Evolutionary conservation across 139 green algal species (phyloP), one percentile per base, ranked within the genome.

Genomic region (Marvania coccoides): DNA sequence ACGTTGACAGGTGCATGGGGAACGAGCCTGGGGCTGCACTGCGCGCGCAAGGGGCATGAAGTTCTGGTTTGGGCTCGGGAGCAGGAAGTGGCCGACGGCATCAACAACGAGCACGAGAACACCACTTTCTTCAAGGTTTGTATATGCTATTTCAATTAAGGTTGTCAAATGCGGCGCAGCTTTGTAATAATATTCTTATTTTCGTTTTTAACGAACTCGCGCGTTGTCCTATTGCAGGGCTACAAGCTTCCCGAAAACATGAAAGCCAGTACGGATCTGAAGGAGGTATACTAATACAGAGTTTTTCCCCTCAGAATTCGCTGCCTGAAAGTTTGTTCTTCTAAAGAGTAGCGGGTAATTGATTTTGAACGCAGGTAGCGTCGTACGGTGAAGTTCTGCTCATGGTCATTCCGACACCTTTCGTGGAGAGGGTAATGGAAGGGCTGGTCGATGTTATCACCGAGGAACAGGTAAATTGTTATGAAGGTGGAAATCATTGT

Each of bases 1-100:
- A n/a, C n/a, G n/a, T n/a, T n/a, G n/a, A n/a, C n/a, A n/a, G 88
- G 88, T 36, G 85, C 88, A 6, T 95, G 83, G 83, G 88, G 88
- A 23, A 95, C 88, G 6, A 83, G 86, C 23, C 69, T 95, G 46
- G 83, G 75, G 1, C 67, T 80, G 12, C 86, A 92, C 33, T 77
- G 58, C 14, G 82, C 79, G 3, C 61, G 80, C 31, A 87, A 83
- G 67, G 85, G 87, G 1, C 87, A 94, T 38, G 59, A 81, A 36
- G 81, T 78, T 0, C 48, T 80, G 29, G 15, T 94, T 10, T 95
- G 83, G 83, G 78, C 81, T 1, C 69, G 71, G 24, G 88, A 89
- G 59, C 36, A 47, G 7, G 81, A 90, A 58, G 82, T 91, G 15
- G 83, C 81, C 14, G 61, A 69, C 0, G 39, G 45, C 19, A 81